Evolutionary conservation across 306 rosid species (phyloP).

Genomic region (Lagenaria siceraria): DNA sequence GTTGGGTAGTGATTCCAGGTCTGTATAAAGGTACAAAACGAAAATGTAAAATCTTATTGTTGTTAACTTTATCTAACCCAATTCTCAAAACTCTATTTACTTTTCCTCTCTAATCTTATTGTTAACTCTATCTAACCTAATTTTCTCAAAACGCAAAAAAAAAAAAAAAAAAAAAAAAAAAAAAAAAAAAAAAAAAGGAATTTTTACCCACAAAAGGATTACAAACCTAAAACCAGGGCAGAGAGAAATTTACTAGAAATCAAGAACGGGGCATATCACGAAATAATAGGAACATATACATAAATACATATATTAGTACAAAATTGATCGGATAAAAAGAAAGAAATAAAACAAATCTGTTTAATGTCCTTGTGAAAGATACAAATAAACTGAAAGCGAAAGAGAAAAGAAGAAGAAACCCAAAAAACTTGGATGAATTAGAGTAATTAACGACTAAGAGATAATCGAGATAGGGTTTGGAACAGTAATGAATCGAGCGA

Average conservation of each 20-base stretch:
- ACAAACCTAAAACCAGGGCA: not conserved
- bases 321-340: not conserved
- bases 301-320: no score
- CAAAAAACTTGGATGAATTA: not conserved
- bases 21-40: conserved; percentile 24
- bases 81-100: not conserved
- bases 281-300: not conserved
- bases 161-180: not conserved
- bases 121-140: not conserved
- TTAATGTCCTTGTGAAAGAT: no score
- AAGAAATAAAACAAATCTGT: not conserved
- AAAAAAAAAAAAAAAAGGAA: not conserved
- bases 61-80: no score
- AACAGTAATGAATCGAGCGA: not conserved
- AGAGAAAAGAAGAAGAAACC: not conserved
- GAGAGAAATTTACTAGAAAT: not conserved
- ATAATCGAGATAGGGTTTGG: not conserved
- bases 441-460: not conserved
- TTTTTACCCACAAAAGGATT: not conserved
- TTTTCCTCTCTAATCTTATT: not conserved
- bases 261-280: not conserved
- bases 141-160: not conserved
- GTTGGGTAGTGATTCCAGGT: conserved; percentile 73
- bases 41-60: not conserved
- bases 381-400: not conserved